These are phyloP conservation scores for Flaveria bidentis DNA, from an alignment of 129 eudicot species.

Conservation along the genomic window DNA sequence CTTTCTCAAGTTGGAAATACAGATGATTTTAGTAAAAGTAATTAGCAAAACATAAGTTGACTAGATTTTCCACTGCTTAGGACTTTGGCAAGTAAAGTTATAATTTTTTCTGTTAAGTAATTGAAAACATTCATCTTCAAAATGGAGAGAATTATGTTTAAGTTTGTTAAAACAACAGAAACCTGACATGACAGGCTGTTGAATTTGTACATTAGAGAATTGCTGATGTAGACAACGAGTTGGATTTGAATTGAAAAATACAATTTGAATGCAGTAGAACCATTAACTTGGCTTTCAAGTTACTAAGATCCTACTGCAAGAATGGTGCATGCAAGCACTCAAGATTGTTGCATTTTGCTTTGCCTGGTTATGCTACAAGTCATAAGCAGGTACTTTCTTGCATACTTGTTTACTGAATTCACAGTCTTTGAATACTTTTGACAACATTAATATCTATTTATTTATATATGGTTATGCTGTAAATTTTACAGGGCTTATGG, in stretches of 20 bases:
- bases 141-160: background rate
- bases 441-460: background rate
- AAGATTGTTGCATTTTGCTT: slow-evolving; percentile 35
- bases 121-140: background rate
- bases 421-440: background rate
- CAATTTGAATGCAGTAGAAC: slow-evolving; percentile 3
- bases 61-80: background rate
- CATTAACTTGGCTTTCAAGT: background rate
- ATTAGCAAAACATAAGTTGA: slow-evolving; percentile 14
- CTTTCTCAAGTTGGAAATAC: background rate
- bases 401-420: slow-evolving; percentile 11
- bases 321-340: slow-evolving; percentile 33
- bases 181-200: slow-evolving; percentile 1
- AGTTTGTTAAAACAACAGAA: background rate
- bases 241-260: slow-evolving; percentile 5
- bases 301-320: slow-evolving; percentile 6
- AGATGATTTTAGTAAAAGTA: background rate
- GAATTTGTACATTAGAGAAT: background rate
- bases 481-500: slow-evolving; percentile 38
- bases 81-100: slow-evolving; percentile 4
- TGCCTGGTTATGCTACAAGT: slow-evolving; percentile 32
- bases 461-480: background rate
- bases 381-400: slow-evolving; percentile 45
- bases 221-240: background rate
- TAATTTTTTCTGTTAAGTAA: background rate